These are phyloP conservation scores for Penicillium cataractarum DNA, from an alignment of 495 filamentous ascomycete species.

Conservation along the genomic window DNA sequence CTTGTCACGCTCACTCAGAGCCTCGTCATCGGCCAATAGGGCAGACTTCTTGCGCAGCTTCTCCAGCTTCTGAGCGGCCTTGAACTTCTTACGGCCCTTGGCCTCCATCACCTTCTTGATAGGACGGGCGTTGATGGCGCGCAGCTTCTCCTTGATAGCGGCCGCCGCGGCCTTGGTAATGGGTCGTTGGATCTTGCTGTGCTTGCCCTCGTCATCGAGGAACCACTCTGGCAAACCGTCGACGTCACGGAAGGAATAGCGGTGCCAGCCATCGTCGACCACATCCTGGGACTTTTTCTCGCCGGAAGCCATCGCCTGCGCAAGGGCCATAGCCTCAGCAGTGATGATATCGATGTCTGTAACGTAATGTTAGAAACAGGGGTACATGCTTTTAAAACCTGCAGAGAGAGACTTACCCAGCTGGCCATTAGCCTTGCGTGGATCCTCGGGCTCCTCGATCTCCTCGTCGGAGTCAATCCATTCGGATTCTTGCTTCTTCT, in stretches of 20 bases:
- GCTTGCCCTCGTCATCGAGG: conserved; percentile 84
- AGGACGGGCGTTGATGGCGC: conserved; percentile 91
- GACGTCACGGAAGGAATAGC: conserved; percentile 83
- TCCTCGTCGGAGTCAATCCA: conserved; percentile 59
- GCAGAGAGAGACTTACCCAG: conserved; percentile 56
- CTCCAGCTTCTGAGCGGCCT: conserved; percentile 86
- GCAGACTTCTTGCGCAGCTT: conserved; percentile 95
- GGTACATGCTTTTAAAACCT: no score
- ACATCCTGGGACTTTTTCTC: conserved; percentile 76
- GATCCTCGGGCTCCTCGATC: conserved; percentile 69
- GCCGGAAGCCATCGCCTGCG: conserved; percentile 86
- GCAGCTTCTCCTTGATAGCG: conserved; percentile 94
- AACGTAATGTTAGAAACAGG: conserved; percentile 39
- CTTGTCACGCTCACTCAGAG: conserved; percentile 93
- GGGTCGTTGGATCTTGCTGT: conserved; percentile 82
- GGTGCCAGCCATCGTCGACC: conserved; percentile 91
- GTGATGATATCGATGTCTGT: conserved; percentile 96
- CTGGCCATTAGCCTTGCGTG: conserved; percentile 67
- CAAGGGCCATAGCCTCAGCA: conserved; percentile 98
- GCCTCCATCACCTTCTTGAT: conserved; percentile 99
- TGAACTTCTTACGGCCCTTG: conserved; percentile 94
- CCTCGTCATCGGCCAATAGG: conserved; percentile 81
- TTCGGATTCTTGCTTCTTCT: conserved; percentile 59
- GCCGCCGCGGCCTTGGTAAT: conserved; percentile 85
- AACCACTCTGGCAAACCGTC: conserved; percentile 99